These are phyloP conservation scores for Monosporozyma servazzii DNA, from an alignment of 805 yeast genomes.

Conservation along the genomic window DNA sequence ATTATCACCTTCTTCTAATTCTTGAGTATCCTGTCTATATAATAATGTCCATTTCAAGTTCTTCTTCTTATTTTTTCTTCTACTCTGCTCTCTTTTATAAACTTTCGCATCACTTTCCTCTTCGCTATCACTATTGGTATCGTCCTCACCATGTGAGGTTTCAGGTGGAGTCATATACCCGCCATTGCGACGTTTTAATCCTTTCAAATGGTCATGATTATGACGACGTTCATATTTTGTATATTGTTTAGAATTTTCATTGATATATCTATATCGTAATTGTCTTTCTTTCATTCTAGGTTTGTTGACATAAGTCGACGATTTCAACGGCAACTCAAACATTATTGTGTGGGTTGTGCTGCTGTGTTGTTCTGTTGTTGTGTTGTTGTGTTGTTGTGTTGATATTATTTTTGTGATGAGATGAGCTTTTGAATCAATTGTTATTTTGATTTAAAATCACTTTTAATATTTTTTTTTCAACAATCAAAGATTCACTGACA, in stretches of 20 bases:
- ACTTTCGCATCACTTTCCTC: neutral
- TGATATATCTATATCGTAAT: conserved; percentile 23
- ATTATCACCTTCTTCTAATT: neutral
- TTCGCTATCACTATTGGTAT: neutral
- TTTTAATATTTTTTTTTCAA: neutral
- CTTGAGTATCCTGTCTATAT: neutral
- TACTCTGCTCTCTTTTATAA: neutral
- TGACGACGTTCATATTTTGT: neutral
- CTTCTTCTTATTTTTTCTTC: neutral
- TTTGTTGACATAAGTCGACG: conserved; percentile 8
- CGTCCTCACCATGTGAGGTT: neutral
- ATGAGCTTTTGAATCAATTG: neutral
- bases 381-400: neutral
- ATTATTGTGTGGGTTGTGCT: conserved; percentile 5
- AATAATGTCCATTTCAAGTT: neutral
- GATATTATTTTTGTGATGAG: neutral
- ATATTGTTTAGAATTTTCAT: conserved; percentile 14
- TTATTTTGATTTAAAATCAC: neutral
- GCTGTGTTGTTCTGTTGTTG: neutral
- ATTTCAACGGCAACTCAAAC: conserved; percentile 22
- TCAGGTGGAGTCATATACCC: neutral
- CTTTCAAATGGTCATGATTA: neutral
- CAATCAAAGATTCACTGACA: neutral
- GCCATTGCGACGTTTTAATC: neutral
- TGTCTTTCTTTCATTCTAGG: conserved; percentile 16